Evolutionary conservation across 208 protist genomes (phyloP), one percentile per base, ranked within the genome.

Genomic region (Blechomonas ayalai): DNA sequence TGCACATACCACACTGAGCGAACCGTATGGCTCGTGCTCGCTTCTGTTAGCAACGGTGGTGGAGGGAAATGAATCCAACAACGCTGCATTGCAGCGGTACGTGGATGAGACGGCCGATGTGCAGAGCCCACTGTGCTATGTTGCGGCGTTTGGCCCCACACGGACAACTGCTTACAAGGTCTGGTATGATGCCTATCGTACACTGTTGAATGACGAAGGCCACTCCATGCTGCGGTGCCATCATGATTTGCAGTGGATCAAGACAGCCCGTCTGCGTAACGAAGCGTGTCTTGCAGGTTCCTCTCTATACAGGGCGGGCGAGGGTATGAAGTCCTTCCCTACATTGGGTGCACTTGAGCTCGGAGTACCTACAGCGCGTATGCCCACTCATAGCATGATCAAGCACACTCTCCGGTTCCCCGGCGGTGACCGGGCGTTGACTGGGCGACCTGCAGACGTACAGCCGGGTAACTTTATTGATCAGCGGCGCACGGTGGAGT

Each of bases 71-170:
- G 54, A 59, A 43, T 24, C 33, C 20, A 49, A 72, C 45, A 58
- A 22, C 27, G 50, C 25, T 18, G 59, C 73, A 2, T 56, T 92
- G 38, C 84, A 92, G 56, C 69, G 71, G 13, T 92, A 92, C 63
- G 64, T 90, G 25, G 84, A 92, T 61, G 70, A 71, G 64, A 83
- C 59, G 18, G 60, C 59, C 19, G 84, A 92, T 25, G 54, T 87
- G 37, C 84, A 92, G 52, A 79, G 67, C 2, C 46, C 73, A 25
- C 31, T 80, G 26, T 72, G 71, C 49, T 89, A 87, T 43, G 59
- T 62, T 2, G 47, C 67, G 1, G 52, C 65, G 4, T 89, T 80
- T 42, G 67, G 77, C 9, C 39, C 62, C 8, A 32, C 64, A 7
- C 46, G 47, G 8, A 51, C 52, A 9, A 41, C 53, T 3, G 37